These are phyloP conservation scores for Cyclotella cryptica DNA, from an alignment of 108 stramenopile genomes.

Conservation along the genomic window DNA sequence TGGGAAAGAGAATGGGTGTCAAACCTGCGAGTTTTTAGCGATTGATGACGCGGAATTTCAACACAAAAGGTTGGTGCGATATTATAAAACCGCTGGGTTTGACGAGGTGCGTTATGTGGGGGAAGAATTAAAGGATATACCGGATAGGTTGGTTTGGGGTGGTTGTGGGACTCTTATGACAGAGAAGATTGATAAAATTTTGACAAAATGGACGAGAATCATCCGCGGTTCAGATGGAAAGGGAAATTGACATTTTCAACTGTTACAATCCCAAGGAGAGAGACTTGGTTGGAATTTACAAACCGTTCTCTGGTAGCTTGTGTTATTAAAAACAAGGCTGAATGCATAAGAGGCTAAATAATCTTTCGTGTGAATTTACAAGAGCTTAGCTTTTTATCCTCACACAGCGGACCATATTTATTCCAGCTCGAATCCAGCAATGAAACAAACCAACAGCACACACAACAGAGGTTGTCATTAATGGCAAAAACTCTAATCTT, in stretches of 20 bases:
- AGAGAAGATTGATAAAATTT: conserved; percentile 57
- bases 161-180: conserved; percentile 88
- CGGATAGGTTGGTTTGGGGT: conserved; percentile 89
- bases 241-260: background rate
- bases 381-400: conserved; percentile 2
- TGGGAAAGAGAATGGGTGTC: conserved; percentile 63
- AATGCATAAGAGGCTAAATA: no score
- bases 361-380: no score
- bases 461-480: conserved; percentile 72
- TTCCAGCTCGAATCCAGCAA: conserved; percentile 62
- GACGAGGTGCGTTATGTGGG: conserved; percentile 82
- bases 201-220: conserved; percentile 62
- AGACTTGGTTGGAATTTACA: no score
- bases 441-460: conserved; percentile 70
- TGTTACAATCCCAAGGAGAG: no score
- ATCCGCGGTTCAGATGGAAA: conserved; percentile 15
- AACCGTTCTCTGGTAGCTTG: no score
- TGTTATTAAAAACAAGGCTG: no score
- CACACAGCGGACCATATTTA: background rate
- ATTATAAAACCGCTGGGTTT: conserved; percentile 77
- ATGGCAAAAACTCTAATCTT: conserved; percentile 77
- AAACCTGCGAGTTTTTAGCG: conserved; percentile 72
- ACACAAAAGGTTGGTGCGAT: conserved; percentile 78
- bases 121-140: conserved; percentile 77
- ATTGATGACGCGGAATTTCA: conserved; percentile 88